phyloP scores from a whole-genome alignment of 371 early-diverging fungal genomes.

The Mortierella polycephala region DNA sequence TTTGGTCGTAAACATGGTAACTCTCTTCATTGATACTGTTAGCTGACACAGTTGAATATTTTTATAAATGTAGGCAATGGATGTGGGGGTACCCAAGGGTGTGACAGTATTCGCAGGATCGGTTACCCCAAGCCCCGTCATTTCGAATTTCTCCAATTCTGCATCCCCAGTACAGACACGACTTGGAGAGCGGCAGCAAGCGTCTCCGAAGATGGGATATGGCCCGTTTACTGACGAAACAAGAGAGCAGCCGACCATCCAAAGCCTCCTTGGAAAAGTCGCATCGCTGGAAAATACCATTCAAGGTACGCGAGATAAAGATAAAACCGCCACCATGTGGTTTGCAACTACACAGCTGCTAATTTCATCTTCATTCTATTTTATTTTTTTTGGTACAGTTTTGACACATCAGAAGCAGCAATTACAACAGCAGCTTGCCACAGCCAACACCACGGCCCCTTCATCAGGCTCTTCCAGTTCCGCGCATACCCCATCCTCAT shows the following conservation, averaged over 20 bases:
- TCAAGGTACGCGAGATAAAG: constrained; percentile 13
- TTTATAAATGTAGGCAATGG: constrained; percentile 13
- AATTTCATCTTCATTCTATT: background rate
- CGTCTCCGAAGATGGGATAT: constrained; percentile 18
- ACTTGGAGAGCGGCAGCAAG: constrained; percentile 20
- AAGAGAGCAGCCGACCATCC: constrained; percentile 19
- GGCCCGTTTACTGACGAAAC: constrained; percentile 11
- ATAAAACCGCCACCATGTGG: background rate
- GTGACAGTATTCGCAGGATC: constrained; percentile 5
- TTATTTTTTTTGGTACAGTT: constrained; percentile 4
- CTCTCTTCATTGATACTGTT: background rate
- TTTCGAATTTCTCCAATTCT: constrained; percentile 18
- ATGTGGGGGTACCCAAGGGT: constrained; percentile 12
- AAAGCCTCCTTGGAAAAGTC: constrained; percentile 20
- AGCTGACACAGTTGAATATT: background rate
- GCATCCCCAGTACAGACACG: constrained; percentile 29
- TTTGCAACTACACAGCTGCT: background rate
- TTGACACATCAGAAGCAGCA: constrained; percentile 20
- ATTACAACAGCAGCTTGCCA: constrained; percentile 22
- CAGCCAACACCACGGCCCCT: constrained; percentile 9
- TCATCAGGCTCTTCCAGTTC: constrained; percentile 8
- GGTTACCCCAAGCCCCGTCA: constrained; percentile 17
- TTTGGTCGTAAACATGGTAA: background rate
- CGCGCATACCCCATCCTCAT: too few relatives aligned
- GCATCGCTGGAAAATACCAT: constrained; percentile 20